A percentile compares a stretch with the other conserved stretches of the same genome.
phyloP scores from a whole-genome alignment of 129 eudicot genomes.

The Helianthus annuus region DNA sequence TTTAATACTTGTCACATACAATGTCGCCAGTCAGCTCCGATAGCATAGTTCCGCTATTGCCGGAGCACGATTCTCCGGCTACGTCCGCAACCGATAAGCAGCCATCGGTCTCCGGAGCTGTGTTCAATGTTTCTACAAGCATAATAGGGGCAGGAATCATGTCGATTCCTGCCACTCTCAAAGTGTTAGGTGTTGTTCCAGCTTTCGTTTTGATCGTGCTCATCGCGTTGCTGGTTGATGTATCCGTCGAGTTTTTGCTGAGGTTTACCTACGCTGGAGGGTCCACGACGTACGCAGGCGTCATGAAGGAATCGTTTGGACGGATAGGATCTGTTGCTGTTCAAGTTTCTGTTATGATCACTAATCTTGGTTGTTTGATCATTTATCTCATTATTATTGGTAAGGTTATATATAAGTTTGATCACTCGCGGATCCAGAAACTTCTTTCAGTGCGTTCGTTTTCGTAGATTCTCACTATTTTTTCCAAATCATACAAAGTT shows the following conservation, averaged over 20 bases:
- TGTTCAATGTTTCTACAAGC: slow-evolving; percentile 89
- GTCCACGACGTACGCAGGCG: slow-evolving; percentile 67
- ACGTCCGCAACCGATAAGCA: slow-evolving; percentile 25
- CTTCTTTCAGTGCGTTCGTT: too few relatives aligned
- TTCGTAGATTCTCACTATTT: too few relatives aligned
- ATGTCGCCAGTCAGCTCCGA: slow-evolving; percentile 46
- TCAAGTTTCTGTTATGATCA: slow-evolving; percentile 72
- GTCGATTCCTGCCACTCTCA: slow-evolving; percentile 95
- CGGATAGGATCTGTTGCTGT: slow-evolving; percentile 68
- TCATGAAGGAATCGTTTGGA: slow-evolving; percentile 92
- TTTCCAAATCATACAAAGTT: too few relatives aligned
- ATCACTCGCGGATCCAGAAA: too few relatives aligned
- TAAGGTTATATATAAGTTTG: slow-evolving; percentile 23
- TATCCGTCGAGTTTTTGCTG: slow-evolving; percentile 73
- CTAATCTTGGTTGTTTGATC: slow-evolving; percentile 82
- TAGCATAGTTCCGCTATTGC: slow-evolving; percentile 50
- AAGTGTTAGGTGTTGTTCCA: slow-evolving; percentile 81
- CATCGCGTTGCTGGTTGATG: slow-evolving; percentile 70
- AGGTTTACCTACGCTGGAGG: slow-evolving; percentile 66
- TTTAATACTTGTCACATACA: not conserved
- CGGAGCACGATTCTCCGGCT: slow-evolving; percentile 26
- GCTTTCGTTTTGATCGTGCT: slow-evolving; percentile 64
- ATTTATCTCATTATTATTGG: slow-evolving; percentile 87
- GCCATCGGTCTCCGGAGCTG: slow-evolving; percentile 75
- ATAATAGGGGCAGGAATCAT: slow-evolving; percentile 97